Base-by-base conservation (phyloP, 2,329 filamentous ascomycete genomes). In the Tolypocladium ovalisporum region DNA sequence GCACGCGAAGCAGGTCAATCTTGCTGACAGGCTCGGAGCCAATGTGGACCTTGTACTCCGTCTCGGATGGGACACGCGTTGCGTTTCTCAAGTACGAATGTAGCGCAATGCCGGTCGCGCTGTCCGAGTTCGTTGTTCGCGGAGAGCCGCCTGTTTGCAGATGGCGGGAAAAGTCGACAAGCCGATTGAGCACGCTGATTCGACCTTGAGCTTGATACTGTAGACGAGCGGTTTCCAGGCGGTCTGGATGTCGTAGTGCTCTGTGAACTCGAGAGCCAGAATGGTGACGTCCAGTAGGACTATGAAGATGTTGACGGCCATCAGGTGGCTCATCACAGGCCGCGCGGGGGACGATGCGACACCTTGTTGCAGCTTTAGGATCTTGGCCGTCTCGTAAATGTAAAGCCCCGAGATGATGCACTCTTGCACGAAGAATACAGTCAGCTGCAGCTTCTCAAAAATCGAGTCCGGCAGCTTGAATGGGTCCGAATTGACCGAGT, bases 351-450 rank as follows among this genome's bases (percentile, higher is more conserved):
- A 56, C 27, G 59, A 63, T 22, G 60, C 60, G 2, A 67, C 49
- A 4, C 61, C 61, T 8, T 73, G 71, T 55, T 79, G 74, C 7
- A 76, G 61, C 13, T 71, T 72, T 17, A 82, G 67, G 52, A 81
- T 74, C 24, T 73, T 74, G 49, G 75, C 67, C 0, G 80, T 80
- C 55, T 82, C 78, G 65, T 70, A 72, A 52, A 83, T 80, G 61
- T 81, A 83, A 2, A 82, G 63, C 0, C 73, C 73, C 0, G 79
- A 81, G 39, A 83, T 75, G 53, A 80, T 72, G 51, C 79, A 70
- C 59, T 83, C 80, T 64, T 83, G 80, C 1, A 82, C 57, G 58
- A 76, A 80, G 64, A 83, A 83, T 1, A 79, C 70, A 3, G 75
- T 78, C 61, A 83, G 75, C 62, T 83, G 79, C 4, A 82, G 71